Evolutionary conservation across 495 filamentous ascomycete genomes (phyloP).

Genomic region (Sphaerosporella brunnea): DNA sequence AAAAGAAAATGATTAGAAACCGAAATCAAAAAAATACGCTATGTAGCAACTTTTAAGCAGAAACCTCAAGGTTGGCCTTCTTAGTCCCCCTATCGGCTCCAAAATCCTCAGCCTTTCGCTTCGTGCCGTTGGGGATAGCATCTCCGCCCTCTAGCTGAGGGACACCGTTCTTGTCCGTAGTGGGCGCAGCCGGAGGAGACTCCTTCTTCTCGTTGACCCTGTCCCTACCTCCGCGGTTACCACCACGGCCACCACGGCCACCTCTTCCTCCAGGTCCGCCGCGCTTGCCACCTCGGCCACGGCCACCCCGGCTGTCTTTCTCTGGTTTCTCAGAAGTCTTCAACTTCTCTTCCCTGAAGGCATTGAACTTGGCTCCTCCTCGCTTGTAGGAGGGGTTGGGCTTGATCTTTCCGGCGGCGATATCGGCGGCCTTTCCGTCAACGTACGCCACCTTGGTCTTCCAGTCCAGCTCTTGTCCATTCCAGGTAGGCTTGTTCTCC

Average conservation of each 20-base stretch:
- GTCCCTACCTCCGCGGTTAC: slow-evolving; percentile 15
- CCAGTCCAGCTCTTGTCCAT: slow-evolving; percentile 51
- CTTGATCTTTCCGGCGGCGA: slow-evolving; percentile 51
- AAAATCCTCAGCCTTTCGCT: slow-evolving; percentile 11
- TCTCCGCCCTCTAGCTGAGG: slow-evolving; percentile 14
- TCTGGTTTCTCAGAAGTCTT: slow-evolving; percentile 49
- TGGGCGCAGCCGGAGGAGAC: slow-evolving; percentile 7
- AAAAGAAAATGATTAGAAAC: too few relatives aligned
- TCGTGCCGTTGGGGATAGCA: slow-evolving; percentile 9
- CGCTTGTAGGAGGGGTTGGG: slow-evolving; percentile 29
- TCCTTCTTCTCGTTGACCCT: slow-evolving; percentile 11
- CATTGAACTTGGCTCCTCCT: slow-evolving; percentile 12
- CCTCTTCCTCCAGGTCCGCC: slow-evolving; percentile 29
- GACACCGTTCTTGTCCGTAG: slow-evolving; percentile 17
- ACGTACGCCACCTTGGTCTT: slow-evolving; percentile 79
- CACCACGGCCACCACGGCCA: slow-evolving; percentile 26
- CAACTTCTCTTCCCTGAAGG: slow-evolving; percentile 37
- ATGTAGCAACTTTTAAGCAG: too few relatives aligned
- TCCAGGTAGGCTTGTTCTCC: slow-evolving; percentile 67
- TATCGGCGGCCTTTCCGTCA: slow-evolving; percentile 56
- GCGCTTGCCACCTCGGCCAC: slow-evolving; percentile 29
- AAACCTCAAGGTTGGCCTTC: slow-evolving; percentile 20
- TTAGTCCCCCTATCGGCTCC: slow-evolving; percentile 20
- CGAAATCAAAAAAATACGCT: too few relatives aligned
- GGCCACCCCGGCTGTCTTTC: slow-evolving; percentile 31